These are phyloP conservation scores for Blastocrithidia nonstop DNA, from an alignment of 208 protist species.

Conservation along the genomic window DNA sequence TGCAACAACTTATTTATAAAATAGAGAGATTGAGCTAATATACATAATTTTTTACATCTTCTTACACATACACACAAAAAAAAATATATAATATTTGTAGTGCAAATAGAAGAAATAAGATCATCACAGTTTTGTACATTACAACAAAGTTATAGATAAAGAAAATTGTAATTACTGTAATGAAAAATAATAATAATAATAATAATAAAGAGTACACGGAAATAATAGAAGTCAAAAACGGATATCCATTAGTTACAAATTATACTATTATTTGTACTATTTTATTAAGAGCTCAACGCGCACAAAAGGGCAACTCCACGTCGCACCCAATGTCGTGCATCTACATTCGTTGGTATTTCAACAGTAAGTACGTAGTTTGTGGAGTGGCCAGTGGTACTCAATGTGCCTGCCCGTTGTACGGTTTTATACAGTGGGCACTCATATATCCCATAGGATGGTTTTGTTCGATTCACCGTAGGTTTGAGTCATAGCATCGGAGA, in stretches of 20 bases:
- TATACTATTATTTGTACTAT: neutral
- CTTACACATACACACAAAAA: constrained; percentile 1
- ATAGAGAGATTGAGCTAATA: neutral
- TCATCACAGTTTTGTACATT: no score
- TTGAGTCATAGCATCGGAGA: constrained; percentile 89
- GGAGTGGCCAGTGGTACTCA: constrained; percentile 95
- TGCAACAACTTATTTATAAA: no score
- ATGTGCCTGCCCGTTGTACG: constrained; percentile 84
- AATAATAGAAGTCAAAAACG: neutral
- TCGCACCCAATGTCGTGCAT: constrained; percentile 91
- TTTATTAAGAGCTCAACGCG: constrained; percentile 42
- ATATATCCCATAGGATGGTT: constrained; percentile 40
- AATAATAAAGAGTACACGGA: constrained; percentile 1
- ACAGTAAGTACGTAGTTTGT: constrained; percentile 95
- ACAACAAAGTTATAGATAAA: no score
- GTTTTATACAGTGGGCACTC: constrained; percentile 93
- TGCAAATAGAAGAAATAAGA: no score
- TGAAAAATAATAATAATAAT: constrained; percentile 2
- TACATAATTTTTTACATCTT: constrained; percentile 1
- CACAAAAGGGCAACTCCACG: constrained; percentile 86
- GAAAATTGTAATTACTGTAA: no score
- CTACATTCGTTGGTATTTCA: constrained; percentile 83
- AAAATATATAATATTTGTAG: no score
- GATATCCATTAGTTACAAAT: neutral
- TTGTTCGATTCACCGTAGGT: constrained; percentile 66